These are phyloP conservation scores for Berkeleyomyces rouxiae DNA, from an alignment of 2,329 filamentous ascomycete species.

Conservation along the genomic window DNA sequence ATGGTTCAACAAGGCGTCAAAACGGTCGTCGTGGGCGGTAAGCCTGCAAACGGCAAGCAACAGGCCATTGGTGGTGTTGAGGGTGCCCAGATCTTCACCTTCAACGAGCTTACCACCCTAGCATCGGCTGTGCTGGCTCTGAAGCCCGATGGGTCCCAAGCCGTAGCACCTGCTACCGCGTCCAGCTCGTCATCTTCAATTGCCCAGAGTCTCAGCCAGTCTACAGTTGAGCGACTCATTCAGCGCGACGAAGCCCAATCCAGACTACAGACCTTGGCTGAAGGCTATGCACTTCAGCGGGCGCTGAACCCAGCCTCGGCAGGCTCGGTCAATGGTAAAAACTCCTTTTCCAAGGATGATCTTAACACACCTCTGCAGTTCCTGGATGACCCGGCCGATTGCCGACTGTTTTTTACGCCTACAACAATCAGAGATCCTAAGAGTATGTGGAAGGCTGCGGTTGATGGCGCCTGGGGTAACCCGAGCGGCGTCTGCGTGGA, in stretches of 20 bases:
- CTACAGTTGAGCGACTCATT: not conserved
- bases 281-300: conserved; percentile 22
- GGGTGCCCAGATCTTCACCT: conserved; percentile 7
- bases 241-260: conserved; percentile 11
- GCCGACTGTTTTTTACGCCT: conserved; percentile 41
- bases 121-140: conserved; percentile 19
- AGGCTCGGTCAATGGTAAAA: conserved; percentile 17
- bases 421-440: conserved; percentile 34
- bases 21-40: conserved; percentile 40
- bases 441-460: conserved; percentile 34
- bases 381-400: conserved; percentile 42
- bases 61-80: conserved; percentile 51
- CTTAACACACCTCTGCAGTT: conserved; percentile 36
- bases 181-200: not conserved
- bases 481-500: not conserved
- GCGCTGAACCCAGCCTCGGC: conserved; percentile 15
- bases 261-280: conserved; percentile 20
- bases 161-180: not conserved
- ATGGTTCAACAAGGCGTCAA: conserved; percentile 24
- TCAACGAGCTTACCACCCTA: conserved; percentile 19
- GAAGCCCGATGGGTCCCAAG: conserved; percentile 13
- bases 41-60: conserved; percentile 35
- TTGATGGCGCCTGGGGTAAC: conserved; percentile 23
- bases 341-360: conserved; percentile 16
- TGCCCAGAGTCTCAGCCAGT: not conserved